Evolutionary conservation across 2,329 filamentous ascomycete species (phyloP), one percentile per base, ranked within the genome.

Genomic region (Cytospora chrysosperma): DNA sequence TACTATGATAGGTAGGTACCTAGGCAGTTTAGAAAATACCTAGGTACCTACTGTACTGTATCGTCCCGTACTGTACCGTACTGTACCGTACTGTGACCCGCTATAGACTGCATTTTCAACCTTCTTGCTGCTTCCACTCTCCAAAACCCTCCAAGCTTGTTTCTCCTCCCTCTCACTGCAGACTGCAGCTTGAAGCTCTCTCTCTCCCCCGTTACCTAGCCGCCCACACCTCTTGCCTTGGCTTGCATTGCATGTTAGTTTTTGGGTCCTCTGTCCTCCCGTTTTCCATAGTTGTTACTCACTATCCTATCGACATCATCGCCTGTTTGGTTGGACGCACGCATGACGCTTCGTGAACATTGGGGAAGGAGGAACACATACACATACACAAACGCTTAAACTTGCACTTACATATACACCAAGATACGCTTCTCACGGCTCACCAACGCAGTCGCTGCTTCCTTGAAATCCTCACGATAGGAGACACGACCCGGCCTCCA

Each of bases 311-410:
- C 43, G 43, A 47, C 43, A 47, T 47, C 43, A 47, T 47, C 43
- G n/a, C 43, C 43, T 47, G 43, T 19, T 24, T 24, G n/a, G n/a
- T 24, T 47, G n/a, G 43, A 47, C 43, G 43, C 9, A 47, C 43
- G 43, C 43, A 47, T 47, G 43, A 47, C 43, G 10, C 8, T 47
- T 47, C 43, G 43, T 47, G 43, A 24, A n/a, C n/a, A 47, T 55
- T 55, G 59, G 32, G 59, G 59, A 55, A 61, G 59, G 51, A 61
- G 34, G 51, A 30, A 61, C 59, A 34, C 59, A 47, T 34, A 51
- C 28, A 54, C 24, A 21, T 28, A 43, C n/a, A 47, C 40, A 37
- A 30, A 61, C 58, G 27, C 59, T 30, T 26, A 51, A 21, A 54
- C 24, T 13, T 28, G 30, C n/a, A 47, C 43, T 12, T 24, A 47